Conservation (phyloP, 1,284 basidiomycete genomes). For the Tilletia setariae region DNA sequence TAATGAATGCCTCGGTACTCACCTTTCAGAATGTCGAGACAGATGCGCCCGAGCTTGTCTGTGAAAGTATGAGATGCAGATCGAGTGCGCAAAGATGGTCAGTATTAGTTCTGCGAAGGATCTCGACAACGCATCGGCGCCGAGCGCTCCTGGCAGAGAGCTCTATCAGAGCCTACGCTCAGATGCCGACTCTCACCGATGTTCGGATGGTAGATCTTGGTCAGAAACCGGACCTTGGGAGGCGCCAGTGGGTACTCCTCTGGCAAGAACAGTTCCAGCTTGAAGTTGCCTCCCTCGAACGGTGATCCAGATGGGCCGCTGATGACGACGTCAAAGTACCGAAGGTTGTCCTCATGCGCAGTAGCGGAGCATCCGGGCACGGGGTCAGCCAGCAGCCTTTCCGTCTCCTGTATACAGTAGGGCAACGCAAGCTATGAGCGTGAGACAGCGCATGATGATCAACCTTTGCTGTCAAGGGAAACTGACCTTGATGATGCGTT, state of each 20-base stretch:
- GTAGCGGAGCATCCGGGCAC: slow-evolving; percentile 89
- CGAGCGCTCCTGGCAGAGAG: not conserved
- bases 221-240: slow-evolving; percentile 96
- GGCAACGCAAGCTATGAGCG: not conserved
- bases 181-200: slow-evolving; percentile 68
- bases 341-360: slow-evolving; percentile 94
- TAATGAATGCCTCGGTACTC: not conserved
- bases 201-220: slow-evolving; percentile 99
- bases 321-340: slow-evolving; percentile 98
- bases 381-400: slow-evolving; percentile 88
- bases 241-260: slow-evolving; percentile 99
- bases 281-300: slow-evolving; percentile 84
- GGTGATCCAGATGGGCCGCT: slow-evolving; percentile 89
- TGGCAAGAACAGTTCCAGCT: slow-evolving; percentile 91
- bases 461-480: no score
- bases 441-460: slow-evolving; percentile 8
- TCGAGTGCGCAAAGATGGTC: not conserved
- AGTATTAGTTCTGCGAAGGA: no score
- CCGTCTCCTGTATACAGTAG: slow-evolving; percentile 73
- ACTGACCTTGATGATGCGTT: slow-evolving; percentile 54
- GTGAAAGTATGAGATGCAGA: slow-evolving; percentile 4
- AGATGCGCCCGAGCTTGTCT: slow-evolving; percentile 98
- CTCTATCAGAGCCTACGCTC: not conserved
- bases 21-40: slow-evolving; percentile 96
- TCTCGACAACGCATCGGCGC: no score